phyloP scores from a whole-genome alignment of 1,284 basidiomycete genomes.

The Athelia sp. region DNA sequence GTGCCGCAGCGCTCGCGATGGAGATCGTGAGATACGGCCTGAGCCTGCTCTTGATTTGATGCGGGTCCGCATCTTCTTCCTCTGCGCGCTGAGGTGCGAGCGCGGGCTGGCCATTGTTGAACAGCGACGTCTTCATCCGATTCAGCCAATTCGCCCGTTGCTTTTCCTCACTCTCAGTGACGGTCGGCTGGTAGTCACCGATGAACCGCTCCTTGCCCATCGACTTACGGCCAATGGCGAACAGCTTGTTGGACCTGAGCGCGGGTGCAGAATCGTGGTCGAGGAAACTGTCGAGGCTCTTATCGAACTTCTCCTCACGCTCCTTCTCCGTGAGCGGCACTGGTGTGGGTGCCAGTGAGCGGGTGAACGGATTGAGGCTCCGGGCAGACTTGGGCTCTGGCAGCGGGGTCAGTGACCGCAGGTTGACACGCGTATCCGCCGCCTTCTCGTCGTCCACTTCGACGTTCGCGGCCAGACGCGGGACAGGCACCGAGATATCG shows the following conservation, averaged over 20 bases:
- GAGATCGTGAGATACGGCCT: slow-evolving; percentile 42
- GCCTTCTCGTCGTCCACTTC: slow-evolving; percentile 22
- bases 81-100: slow-evolving; percentile 23
- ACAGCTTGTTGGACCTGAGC: slow-evolving; percentile 35
- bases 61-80: slow-evolving; percentile 2
- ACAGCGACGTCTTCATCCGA: slow-evolving; percentile 25
- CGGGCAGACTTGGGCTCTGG: slow-evolving; percentile 33
- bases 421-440: slow-evolving; percentile 19
- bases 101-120: slow-evolving; percentile 14
- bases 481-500: slow-evolving; percentile 39
- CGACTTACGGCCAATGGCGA: slow-evolving; percentile 36
- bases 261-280: slow-evolving; percentile 23
- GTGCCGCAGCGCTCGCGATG: slow-evolving; percentile 28
- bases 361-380: slow-evolving; percentile 35
- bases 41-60: slow-evolving; percentile 11
- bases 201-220: slow-evolving; percentile 25
- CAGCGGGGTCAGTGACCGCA: slow-evolving; percentile 47
- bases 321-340: slow-evolving; percentile 10
- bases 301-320: slow-evolving; percentile 28
- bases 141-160: slow-evolving; percentile 7
- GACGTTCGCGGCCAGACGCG: slow-evolving; percentile 15
- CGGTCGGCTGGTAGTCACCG: slow-evolving; percentile 18
- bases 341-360: slow-evolving; percentile 25
- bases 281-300: slow-evolving; percentile 49
- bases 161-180: slow-evolving; percentile 8